These are phyloP conservation scores for Musa beccarii DNA, from an alignment of 176 grass and related monocot species.

Conservation along the genomic window DNA sequence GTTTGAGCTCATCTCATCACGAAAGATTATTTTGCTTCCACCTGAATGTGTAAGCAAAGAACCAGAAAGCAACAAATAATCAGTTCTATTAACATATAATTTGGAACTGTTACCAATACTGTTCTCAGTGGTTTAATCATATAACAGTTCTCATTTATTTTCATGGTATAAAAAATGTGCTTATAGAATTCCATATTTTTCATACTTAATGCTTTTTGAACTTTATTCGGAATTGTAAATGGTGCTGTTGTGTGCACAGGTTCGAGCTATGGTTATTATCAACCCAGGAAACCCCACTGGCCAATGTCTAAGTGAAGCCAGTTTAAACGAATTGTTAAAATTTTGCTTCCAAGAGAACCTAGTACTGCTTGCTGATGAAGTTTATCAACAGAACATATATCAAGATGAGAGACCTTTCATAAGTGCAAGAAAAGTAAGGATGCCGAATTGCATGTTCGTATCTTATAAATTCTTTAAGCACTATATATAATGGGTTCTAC, in stretches of 20 bases:
- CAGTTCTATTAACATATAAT: too few relatives aligned
- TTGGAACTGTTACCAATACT: too few relatives aligned
- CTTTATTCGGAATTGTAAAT: not conserved
- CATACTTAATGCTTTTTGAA: not conserved
- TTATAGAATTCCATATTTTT: not conserved
- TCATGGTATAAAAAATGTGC: not conserved
- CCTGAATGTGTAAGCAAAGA: too few relatives aligned
- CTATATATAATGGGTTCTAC: conserved; percentile 13
- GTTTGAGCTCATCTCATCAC: too few relatives aligned
- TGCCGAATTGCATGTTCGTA: not conserved
- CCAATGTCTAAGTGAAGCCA: conserved; percentile 90
- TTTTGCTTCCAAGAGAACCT: conserved; percentile 87
- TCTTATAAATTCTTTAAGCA: conserved; percentile 5
- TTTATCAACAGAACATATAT: conserved; percentile 98
- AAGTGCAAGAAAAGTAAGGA: conserved; percentile 75
- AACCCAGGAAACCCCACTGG: conserved; percentile 98
- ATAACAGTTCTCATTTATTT: too few relatives aligned
- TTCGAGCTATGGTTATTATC: conserved; percentile 98
- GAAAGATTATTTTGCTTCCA: too few relatives aligned
- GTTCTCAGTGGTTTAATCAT: too few relatives aligned
- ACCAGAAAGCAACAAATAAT: too few relatives aligned
- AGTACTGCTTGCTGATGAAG: conserved; percentile 92
- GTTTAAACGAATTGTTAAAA: conserved; percentile 65
- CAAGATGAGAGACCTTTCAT: conserved; percentile 91
- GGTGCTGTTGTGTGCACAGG: conserved; percentile 28